Percentiles rank a stretch among this genome's conserved stretches.
phyloP scores from a whole-genome alignment of 2,329 filamentous ascomycete genomes.

The Fusarium anthophilum region DNA sequence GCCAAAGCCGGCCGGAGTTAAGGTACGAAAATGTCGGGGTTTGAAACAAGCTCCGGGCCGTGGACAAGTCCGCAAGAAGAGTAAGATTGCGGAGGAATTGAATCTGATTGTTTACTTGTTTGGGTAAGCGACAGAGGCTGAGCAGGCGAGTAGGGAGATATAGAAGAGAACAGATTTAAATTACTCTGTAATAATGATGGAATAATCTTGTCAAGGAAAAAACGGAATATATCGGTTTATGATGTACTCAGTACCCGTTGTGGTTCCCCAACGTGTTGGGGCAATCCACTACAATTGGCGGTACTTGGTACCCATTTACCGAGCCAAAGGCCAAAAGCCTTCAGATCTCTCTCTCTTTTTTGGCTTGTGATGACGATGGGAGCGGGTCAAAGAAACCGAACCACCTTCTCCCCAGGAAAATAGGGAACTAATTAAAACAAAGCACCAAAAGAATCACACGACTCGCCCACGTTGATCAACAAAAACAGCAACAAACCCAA shows the following conservation, averaged over 20 bases:
- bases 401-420: constrained; percentile 22
- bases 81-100: constrained; percentile 11
- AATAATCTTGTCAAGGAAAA: neutral
- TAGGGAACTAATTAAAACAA: neutral
- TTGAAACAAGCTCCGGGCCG: constrained; percentile 34
- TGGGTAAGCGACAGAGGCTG: neutral
- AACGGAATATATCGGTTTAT: constrained; percentile 43
- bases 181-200: neutral
- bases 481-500: neutral
- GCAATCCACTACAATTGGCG: constrained; percentile 39
- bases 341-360: neutral
- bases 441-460: constrained; percentile 18
- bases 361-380: constrained; percentile 37
- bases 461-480: constrained; percentile 25
- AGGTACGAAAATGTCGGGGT: constrained; percentile 29
- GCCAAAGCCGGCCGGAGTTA: constrained; percentile 37
- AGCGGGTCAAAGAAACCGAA: constrained; percentile 26
- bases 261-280: constrained; percentile 42
- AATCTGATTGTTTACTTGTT: constrained; percentile 22
- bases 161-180: neutral
- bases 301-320: neutral
- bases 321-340: neutral
- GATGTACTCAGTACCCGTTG: constrained; percentile 16
- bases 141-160: neutral
- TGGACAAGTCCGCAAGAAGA: constrained; percentile 29